Evolutionary conservation across 768 basidiomycete species (phyloP).

Genomic region (Lenzites betulinus): DNA sequence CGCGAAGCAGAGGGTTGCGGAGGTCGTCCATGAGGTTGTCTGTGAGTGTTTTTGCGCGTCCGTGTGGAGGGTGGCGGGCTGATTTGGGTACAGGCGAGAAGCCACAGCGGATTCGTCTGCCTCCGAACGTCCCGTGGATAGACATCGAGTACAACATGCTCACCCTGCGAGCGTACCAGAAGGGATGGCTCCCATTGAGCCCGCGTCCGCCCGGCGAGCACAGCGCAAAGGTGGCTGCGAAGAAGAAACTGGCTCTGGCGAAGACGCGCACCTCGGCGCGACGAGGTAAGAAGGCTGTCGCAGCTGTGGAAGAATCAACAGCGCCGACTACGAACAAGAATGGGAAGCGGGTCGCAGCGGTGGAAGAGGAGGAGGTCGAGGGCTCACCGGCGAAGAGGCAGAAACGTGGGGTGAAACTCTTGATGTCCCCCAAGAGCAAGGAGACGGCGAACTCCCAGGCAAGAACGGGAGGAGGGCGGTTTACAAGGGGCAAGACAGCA

Average conservation of each 20-base stretch:
- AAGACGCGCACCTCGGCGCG: neutral
- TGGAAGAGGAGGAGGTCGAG: neutral
- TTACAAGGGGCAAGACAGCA: neutral
- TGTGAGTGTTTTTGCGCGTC: neutral
- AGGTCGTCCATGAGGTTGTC: constrained; percentile 9
- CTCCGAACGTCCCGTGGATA: neutral
- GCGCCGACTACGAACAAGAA: neutral
- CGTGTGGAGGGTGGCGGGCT: neutral
- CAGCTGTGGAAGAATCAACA: neutral
- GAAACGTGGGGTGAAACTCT: neutral
- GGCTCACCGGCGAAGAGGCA: neutral
- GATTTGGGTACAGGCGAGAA: neutral
- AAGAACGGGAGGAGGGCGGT: too few relatives aligned
- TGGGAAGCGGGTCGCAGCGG: neutral
- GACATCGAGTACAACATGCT: constrained; percentile 4
- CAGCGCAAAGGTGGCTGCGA: neutral
- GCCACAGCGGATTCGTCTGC: neutral
- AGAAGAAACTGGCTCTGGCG: neutral
- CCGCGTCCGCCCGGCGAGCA: neutral
- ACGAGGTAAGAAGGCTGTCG: neutral
- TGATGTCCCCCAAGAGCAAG: neutral
- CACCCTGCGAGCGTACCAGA: neutral
- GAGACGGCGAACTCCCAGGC: too few relatives aligned
- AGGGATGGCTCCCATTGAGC: neutral
- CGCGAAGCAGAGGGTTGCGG: neutral